Percentiles rank a stretch among this genome's conserved stretches.
phyloP scores from a whole-genome alignment of 306 rosid genomes.

The Heteromeles arbutifolia region DNA sequence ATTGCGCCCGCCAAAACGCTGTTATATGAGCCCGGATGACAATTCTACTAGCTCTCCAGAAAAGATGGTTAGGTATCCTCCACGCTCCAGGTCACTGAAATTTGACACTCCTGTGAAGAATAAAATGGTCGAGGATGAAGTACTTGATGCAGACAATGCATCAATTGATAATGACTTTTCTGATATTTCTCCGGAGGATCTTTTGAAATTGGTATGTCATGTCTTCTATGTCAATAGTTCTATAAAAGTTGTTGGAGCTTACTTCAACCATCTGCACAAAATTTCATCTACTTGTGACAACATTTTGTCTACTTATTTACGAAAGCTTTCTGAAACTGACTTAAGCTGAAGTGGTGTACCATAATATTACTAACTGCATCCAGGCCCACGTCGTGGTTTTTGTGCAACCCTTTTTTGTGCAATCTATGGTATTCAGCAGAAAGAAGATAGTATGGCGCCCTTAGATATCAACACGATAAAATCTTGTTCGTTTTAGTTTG shows the following conservation, averaged over 20 bases:
- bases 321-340: background rate
- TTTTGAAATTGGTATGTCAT: conserved; percentile 66
- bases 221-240: background rate
- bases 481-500: background rate
- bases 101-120: conserved; percentile 70
- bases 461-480: too few relatives aligned
- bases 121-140: conserved; percentile 11
- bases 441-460: too few relatives aligned
- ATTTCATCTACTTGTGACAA: background rate
- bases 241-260: background rate
- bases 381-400: background rate
- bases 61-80: conserved; percentile 55
- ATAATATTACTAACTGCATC: background rate
- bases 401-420: background rate
- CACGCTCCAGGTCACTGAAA: conserved; percentile 53
- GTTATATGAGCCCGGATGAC: conserved; percentile 50
- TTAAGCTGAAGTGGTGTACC: background rate
- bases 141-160: conserved; percentile 10
- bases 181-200: conserved; percentile 47
- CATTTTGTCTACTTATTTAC: background rate
- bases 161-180: conserved; percentile 32
- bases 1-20: conserved; percentile 40
- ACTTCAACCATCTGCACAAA: background rate
- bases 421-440: too few relatives aligned
- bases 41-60: conserved; percentile 14